Base-by-base conservation (phyloP, 2,329 filamentous ascomycete genomes). In the Phaeosphaeria sp. region DNA sequence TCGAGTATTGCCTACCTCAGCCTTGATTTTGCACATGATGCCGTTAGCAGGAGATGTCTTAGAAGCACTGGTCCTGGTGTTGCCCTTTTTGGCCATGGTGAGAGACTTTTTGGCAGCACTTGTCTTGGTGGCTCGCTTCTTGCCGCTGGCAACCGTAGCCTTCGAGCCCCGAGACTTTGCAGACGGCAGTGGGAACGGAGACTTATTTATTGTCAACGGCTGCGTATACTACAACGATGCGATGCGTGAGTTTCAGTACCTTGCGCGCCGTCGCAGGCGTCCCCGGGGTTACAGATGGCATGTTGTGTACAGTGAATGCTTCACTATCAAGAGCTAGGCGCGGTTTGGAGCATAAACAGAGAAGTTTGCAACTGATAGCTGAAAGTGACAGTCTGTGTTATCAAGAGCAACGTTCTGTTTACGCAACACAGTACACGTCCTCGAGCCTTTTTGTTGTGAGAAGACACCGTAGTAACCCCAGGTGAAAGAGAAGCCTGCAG, bases 21-120 rank as follows among this genome's bases (percentile, higher is more conserved):
- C 36, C 43, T 59, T 51, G 44, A 51, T 36, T 23, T 62, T 62
- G 25, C 60, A 53, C 54, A 63, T 65, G 23, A 39, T 42, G 15
- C 33, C 42, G 9, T 30, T 46, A 13, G 30, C 20, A 6, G 7
- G 18, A 25, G 52, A 18, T 13, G 20, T 18, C 20, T 50, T 21
- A 21, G 17, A 9, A 36, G 30, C 11, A 10, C 43, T 3, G 44
- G 50, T 23, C n/a, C 43, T 18, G 51, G 44, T 36, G 27, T 46
- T 46, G 43, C 43, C 21, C 43, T 46, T 46, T 18, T 46, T 22
- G 17, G 21, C 23, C 20, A 9, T 15, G 1, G 43, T 17, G 43
- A 21, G 20, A 23, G 21, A 25, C 18, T 13, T 10, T 7, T 46
- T 46, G 43, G 47, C 6, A 18, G 54, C 36, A 39, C 36, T 39